Evolutionary conservation across 1,284 basidiomycete genomes (phyloP).

Genomic region (Paramarasmius palmivorus): DNA sequence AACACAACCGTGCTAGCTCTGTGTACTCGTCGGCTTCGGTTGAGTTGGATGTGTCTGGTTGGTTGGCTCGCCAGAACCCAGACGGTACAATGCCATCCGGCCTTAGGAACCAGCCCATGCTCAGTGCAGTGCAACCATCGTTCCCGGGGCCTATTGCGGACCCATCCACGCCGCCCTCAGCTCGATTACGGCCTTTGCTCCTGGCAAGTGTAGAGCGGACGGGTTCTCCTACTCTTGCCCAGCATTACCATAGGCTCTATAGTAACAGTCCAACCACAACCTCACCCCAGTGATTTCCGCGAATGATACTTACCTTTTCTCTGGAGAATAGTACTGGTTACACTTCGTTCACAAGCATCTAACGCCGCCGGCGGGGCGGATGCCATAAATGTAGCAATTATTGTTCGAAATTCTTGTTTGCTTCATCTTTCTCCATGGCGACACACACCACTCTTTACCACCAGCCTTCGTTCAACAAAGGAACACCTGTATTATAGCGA

Average conservation of each 20-base stretch:
- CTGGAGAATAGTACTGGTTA: no score
- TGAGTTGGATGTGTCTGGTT: conserved; percentile 17
- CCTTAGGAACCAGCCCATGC: conserved; percentile 11
- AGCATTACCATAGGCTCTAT: conserved; percentile 14
- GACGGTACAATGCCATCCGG: conserved; percentile 18
- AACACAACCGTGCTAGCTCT: background rate
- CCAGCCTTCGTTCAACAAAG: no score
- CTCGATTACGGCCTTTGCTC: conserved; percentile 11
- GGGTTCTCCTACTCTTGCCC: conserved; percentile 11
- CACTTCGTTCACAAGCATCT: no score
- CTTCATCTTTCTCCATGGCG: no score
- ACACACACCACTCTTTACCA: no score
- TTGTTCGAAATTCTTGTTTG: no score
- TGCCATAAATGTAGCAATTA: no score
- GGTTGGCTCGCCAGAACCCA: conserved; percentile 17
- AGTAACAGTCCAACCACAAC: background rate
- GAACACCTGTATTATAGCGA: background rate
- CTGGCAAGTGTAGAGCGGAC: conserved; percentile 15
- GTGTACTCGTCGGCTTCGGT: conserved; percentile 1
- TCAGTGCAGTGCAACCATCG: conserved; percentile 18
- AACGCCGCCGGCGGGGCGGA: no score
- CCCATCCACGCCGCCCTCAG: conserved; percentile 5
- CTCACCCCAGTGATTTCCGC: no score
- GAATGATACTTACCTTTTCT: no score
- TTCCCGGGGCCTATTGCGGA: conserved; percentile 11